Conservation (phyloP, 2,329 filamentous ascomycete species). For the Colletotrichum shisoi region DNA sequence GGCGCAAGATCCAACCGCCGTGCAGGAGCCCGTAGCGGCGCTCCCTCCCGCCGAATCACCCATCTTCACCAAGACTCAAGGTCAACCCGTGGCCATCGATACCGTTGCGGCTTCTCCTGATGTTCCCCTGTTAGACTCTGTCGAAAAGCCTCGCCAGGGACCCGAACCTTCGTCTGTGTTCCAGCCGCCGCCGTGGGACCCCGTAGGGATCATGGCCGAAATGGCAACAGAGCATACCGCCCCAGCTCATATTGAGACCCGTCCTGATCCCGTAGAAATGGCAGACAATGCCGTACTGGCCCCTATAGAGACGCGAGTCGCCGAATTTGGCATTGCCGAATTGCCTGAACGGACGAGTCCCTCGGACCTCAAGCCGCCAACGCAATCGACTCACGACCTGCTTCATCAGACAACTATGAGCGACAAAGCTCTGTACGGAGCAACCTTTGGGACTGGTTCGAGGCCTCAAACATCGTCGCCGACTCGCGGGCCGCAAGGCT, state of each 20-base stretch:
- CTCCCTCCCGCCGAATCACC: not conserved
- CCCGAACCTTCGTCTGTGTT: slow-evolving; percentile 44
- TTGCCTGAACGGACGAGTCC: slow-evolving; percentile 49
- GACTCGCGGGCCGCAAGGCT: not conserved
- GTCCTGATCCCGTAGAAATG: slow-evolving; percentile 58
- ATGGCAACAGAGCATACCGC: slow-evolving; percentile 57
- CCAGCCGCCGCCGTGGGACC: slow-evolving; percentile 46
- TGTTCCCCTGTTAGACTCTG: slow-evolving; percentile 49
- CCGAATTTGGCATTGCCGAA: slow-evolving; percentile 49
- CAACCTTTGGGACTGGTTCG: slow-evolving; percentile 36
- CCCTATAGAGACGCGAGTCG: slow-evolving; percentile 47
- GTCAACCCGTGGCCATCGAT: not conserved
- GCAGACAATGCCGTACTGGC: slow-evolving; percentile 51
- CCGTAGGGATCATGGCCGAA: slow-evolving; percentile 58
- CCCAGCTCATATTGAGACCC: slow-evolving; percentile 51
- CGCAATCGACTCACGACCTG: slow-evolving; percentile 18
- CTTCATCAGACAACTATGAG: slow-evolving; percentile 39
- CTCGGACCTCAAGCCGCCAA: slow-evolving; percentile 41
- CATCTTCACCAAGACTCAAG: slow-evolving; percentile 7
- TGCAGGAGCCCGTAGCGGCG: not conserved
- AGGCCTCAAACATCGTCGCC: slow-evolving; percentile 31
- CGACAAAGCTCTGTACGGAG: slow-evolving; percentile 32
- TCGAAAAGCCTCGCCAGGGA: slow-evolving; percentile 48
- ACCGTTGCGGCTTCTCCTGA: slow-evolving; percentile 10
- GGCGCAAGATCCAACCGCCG: slow-evolving; percentile 20